Evolutionary conservation across 2,329 filamentous ascomycete species (phyloP).

Genomic region (Colletotrichum neosansevieriae): DNA sequence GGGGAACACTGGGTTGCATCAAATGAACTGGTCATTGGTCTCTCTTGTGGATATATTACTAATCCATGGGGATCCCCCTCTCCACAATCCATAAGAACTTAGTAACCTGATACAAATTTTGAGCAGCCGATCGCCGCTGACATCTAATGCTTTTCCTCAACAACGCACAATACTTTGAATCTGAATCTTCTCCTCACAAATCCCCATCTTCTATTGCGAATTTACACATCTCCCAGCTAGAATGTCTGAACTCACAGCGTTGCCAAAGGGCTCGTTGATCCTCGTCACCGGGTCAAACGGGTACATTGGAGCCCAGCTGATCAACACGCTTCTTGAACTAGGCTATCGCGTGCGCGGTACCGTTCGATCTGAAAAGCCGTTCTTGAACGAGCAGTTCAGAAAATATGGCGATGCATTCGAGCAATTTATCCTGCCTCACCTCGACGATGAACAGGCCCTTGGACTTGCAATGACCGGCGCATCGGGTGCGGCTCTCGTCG

Average conservation of each 20-base stretch:
- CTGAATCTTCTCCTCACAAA: too few species aligned
- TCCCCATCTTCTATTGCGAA: too few species aligned
- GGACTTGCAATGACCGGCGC: conserved; percentile 46
- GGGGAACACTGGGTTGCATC: too few species aligned
- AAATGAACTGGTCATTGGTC: too few species aligned
- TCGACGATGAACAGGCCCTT: conserved; percentile 45
- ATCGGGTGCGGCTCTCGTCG: conserved; percentile 17
- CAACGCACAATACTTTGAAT: too few species aligned
- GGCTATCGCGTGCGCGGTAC: conserved; percentile 61
- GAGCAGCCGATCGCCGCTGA: too few species aligned
- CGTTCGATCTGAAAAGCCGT: conserved; percentile 50
- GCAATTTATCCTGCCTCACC: conserved; percentile 48
- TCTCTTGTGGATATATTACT: too few species aligned
- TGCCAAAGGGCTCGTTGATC: conserved; percentile 49
- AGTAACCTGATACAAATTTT: too few species aligned
- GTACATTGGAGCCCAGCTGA: conserved; percentile 55
- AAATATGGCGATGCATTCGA: conserved; percentile 52
- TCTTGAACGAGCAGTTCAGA: conserved; percentile 47
- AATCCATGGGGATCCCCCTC: too few species aligned
- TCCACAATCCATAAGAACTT: too few species aligned
- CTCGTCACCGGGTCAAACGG: conserved; percentile 59
- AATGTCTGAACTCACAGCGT: conserved; percentile 33
- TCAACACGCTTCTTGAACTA: conserved; percentile 50
- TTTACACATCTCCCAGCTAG: background rate
- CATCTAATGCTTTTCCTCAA: too few species aligned